phyloP scores from a whole-genome alignment of 75 land plant species.

The Gnetum montanum region DNA sequence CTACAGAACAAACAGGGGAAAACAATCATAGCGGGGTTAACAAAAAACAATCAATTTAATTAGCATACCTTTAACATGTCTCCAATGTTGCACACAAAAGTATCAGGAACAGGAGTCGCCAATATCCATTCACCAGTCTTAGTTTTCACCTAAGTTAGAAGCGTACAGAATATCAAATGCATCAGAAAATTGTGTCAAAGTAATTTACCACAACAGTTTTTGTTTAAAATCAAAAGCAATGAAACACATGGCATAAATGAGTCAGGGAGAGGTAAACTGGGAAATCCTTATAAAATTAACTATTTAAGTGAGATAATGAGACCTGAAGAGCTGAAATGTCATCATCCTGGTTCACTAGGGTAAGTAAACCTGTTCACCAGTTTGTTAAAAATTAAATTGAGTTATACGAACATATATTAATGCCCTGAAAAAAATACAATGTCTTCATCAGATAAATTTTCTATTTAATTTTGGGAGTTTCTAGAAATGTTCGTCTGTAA shows the following conservation, averaged over 20 bases:
- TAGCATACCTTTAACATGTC: conserved; percentile 85
- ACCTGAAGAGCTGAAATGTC: conserved; percentile 85
- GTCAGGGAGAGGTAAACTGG: too few species aligned
- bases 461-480: too few species aligned
- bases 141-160: conserved; percentile 91
- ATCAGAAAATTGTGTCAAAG: not conserved
- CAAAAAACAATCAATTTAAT: not conserved
- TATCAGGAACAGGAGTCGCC: conserved; percentile 78
- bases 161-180: too few species aligned
- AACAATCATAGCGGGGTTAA: not conserved
- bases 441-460: too few species aligned
- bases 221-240: not conserved
- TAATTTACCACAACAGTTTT: not conserved
- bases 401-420: too few species aligned
- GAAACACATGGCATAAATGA: too few species aligned
- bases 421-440: too few species aligned
- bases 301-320: too few species aligned
- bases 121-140: conserved; percentile 80
- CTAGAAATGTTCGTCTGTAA: too few species aligned
- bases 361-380: conserved; percentile 60
- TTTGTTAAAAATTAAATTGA: too few species aligned
- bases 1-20: not conserved
- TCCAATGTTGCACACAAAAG: conserved; percentile 96
- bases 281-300: too few species aligned
- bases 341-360: conserved; percentile 90